These are phyloP conservation scores for Trichoderma afroharzianum DNA, from an alignment of 2,329 filamentous ascomycete genomes.

Conservation along the genomic window DNA sequence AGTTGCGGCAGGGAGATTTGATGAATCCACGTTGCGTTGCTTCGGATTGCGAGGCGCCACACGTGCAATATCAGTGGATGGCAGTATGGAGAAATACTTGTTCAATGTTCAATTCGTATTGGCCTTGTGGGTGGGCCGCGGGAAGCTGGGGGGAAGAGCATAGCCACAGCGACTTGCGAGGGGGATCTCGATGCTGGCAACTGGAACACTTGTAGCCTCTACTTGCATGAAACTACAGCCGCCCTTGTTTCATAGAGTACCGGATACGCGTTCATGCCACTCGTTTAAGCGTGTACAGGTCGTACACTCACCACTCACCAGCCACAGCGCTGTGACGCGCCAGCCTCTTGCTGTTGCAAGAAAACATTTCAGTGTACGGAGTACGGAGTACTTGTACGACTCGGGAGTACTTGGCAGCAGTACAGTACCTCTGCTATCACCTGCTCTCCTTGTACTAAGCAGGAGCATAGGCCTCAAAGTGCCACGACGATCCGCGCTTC, in stretches of 20 bases:
- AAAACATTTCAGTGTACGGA: neutral
- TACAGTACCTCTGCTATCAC: neutral
- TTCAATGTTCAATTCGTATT: neutral
- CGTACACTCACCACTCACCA: no score
- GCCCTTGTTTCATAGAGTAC: neutral
- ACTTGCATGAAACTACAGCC: neutral
- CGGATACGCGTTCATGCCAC: neutral
- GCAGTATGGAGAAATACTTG: neutral
- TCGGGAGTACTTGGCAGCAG: no score
- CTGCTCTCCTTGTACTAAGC: conserved; percentile 1
- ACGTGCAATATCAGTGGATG: neutral
- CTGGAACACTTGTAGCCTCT: neutral
- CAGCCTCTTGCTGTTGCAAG: neutral
- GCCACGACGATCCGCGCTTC: conserved; percentile 9
- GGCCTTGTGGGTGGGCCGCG: neutral
- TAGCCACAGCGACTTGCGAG: conserved; percentile 1
- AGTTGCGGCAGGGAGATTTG: conserved; percentile 8
- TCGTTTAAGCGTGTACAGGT: neutral
- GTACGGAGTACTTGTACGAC: no score
- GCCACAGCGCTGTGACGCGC: conserved; percentile 16
- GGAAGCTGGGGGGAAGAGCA: neutral
- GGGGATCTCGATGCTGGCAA: neutral
- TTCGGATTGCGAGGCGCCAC: conserved; percentile 9
- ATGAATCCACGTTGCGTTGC: conserved; percentile 18
- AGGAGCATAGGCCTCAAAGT: conserved; percentile 6